phyloP scores from a whole-genome alignment of 2,329 filamentous ascomycete species.

The Aspergillus floridensis region DNA sequence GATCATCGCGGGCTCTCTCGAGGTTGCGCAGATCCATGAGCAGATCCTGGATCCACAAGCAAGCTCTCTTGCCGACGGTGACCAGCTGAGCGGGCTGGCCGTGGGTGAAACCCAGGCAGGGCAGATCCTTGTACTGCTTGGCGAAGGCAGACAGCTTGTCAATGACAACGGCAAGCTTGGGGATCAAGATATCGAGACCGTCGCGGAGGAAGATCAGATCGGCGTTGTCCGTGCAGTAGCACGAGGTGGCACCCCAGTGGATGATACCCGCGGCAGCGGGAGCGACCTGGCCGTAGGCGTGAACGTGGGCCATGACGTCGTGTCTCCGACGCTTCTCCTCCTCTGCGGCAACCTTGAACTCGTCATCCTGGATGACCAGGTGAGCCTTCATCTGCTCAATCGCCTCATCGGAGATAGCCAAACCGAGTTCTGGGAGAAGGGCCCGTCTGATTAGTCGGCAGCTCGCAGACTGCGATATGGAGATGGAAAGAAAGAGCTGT shows the following conservation, averaged over 20 bases:
- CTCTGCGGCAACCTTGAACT: slow-evolving; percentile 69
- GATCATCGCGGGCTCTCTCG: slow-evolving; percentile 64
- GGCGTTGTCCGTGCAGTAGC: slow-evolving; percentile 66
- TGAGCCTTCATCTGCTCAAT: slow-evolving; percentile 74
- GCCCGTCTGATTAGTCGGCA: slow-evolving; percentile 24
- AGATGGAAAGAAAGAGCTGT: neutral
- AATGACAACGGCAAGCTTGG: slow-evolving; percentile 76
- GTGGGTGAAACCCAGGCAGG: slow-evolving; percentile 76
- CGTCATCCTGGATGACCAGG: slow-evolving; percentile 70
- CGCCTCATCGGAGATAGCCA: slow-evolving; percentile 70
- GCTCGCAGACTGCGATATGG: slow-evolving; percentile 9
- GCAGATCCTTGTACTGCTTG: slow-evolving; percentile 67
- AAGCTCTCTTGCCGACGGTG: slow-evolving; percentile 64
- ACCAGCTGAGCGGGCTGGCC: slow-evolving; percentile 58
- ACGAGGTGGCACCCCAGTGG: slow-evolving; percentile 67
- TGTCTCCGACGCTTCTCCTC: slow-evolving; percentile 74
- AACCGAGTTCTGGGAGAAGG: slow-evolving; percentile 60
- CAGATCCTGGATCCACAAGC: slow-evolving; percentile 73
- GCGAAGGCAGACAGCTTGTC: slow-evolving; percentile 72
- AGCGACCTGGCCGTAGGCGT: slow-evolving; percentile 70
- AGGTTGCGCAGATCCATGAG: slow-evolving; percentile 73
- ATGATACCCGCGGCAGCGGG: slow-evolving; percentile 80
- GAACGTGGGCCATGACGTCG: slow-evolving; percentile 66
- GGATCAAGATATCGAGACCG: slow-evolving; percentile 71
- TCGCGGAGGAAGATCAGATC: slow-evolving; percentile 75